Base-by-base conservation (phyloP, 371 early-diverging fungal genomes). In the Mucor piriformis region DNA sequence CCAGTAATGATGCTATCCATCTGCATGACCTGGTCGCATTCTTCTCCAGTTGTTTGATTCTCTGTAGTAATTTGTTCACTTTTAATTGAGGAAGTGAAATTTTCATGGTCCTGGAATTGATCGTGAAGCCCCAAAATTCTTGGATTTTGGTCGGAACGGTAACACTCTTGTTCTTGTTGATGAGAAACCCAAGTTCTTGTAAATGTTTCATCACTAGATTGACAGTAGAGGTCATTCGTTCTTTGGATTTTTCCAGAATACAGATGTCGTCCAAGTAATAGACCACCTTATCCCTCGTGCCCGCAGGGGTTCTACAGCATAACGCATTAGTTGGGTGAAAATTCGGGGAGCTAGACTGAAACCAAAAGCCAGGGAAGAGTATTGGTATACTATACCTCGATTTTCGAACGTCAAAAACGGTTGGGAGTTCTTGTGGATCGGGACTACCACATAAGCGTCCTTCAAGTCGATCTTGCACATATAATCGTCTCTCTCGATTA, bases 261-360 rank as follows among this genome's bases (percentile, higher is more conserved):
- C 50, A 62, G 16, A 61, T 50, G 37, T 55, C 61, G 50, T 61
- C 55, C 13, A 61, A 27, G 21, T 55, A 61, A 40, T 61, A 61
- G 1, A 61, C 21, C 33, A 47, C 6, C 53, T 5, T 3, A 63
- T 52, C 1, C 56, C 53, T 27, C 46, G 13, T 33, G 32, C 46
- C 46, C 63, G 43, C 16, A 56, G 8, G 0, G 34, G 34, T 52
- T 57, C 57, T 42, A 51, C 35, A 0, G 58, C 57, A 49, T 48
- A 42, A n/a, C 57, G 27, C 37, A 57, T 44, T 23, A 29, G 29
- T 29, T 29, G 3, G 2, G 54, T 42, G 37, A 57, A 63, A 0
- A 63, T 33, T 7, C 64, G 13, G 3, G 64, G 64, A 6, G 24
- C 34, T 6, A 57, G 49, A 42, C 46, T 63, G n/a, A 63, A 12